Base-by-base conservation (phyloP, 2,329 filamentous ascomycete species). In the Fusarium sterilihyphosum region DNA sequence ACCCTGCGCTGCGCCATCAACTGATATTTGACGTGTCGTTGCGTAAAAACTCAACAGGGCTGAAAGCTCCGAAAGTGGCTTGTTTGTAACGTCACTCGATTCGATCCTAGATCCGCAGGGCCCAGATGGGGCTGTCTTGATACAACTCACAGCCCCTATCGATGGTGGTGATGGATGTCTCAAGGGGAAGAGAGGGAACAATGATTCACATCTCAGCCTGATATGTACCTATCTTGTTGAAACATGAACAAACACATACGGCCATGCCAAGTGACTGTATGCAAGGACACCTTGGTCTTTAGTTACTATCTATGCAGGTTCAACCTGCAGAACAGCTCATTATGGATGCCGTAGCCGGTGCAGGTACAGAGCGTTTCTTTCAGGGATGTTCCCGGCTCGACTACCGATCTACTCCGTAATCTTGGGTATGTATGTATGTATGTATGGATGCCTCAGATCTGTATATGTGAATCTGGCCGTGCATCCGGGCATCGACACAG, bases 11-110 rank as follows among this genome's bases (percentile, higher is more conserved):
- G 44, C 71, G 63, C 63, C 67, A 62, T 62, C 17, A 62, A 53
- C 31, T 67, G 67, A 71, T 40, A 44, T 58, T 74, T 65, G 71
- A 74, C 71, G 47, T 65, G 67, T 74, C 56, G 59, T 54, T 72
- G 46, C 31, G 53, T 57, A 60, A 31, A 71, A 52, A n/a, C 24
- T 29, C 47, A 47, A 61, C 71, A 71, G 71, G 71, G 71, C 71
- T 73, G 67, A 64, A 31, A 29, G 41, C 29, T 11, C 26, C 16
- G 41, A 44, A 29, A 46, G 53, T 57, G 40, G 50, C 49, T 54
- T n/a, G 18, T 61, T 41, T n/a, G 24, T 22, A 69, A 68, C 65
- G 64, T 66, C 71, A 66, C 60, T 60, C 43, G 66, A 69, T 69
- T 41, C 38, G 65, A 69, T 64, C 54, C 40, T 10, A 41, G 67